phyloP scores from a whole-genome alignment of 106 monocot genomes.

The Acanthochlamys bracteata region DNA sequence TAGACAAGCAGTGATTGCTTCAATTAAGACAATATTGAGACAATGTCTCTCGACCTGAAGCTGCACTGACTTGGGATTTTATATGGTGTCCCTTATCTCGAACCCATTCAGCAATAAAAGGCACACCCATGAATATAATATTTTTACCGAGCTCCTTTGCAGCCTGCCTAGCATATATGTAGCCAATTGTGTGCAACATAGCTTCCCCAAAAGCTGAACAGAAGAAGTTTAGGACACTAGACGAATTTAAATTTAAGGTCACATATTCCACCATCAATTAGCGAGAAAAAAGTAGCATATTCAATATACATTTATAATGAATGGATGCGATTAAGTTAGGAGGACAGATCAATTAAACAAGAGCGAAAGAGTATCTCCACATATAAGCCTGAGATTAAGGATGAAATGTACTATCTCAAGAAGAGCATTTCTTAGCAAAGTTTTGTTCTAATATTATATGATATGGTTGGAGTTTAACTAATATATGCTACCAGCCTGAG shows the following conservation, averaged over 20 bases:
- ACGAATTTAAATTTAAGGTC: too few relatives aligned
- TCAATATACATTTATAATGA: too few relatives aligned
- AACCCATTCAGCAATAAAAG: constrained; percentile 95
- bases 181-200: constrained; percentile 98
- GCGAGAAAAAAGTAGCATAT: too few relatives aligned
- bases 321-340: too few relatives aligned
- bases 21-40: background rate
- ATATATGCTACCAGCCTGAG: constrained; percentile 48
- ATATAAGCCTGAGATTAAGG: too few relatives aligned
- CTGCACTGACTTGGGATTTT: constrained; percentile 94
- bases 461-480: too few relatives aligned
- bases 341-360: too few relatives aligned
- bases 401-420: too few relatives aligned
- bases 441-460: too few relatives aligned
- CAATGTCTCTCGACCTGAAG: constrained; percentile 48
- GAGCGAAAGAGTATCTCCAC: too few relatives aligned
- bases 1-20: background rate
- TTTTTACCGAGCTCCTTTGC: constrained; percentile 71
- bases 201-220: constrained; percentile 94
- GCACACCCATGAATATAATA: constrained; percentile 72
- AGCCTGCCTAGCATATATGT: constrained; percentile 81
- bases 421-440: too few relatives aligned
- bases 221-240: background rate
- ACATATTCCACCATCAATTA: too few relatives aligned
- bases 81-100: constrained; percentile 80